Conservation (phyloP, 768 basidiomycete species). For the Hygrophoropsis aurantiaca region DNA sequence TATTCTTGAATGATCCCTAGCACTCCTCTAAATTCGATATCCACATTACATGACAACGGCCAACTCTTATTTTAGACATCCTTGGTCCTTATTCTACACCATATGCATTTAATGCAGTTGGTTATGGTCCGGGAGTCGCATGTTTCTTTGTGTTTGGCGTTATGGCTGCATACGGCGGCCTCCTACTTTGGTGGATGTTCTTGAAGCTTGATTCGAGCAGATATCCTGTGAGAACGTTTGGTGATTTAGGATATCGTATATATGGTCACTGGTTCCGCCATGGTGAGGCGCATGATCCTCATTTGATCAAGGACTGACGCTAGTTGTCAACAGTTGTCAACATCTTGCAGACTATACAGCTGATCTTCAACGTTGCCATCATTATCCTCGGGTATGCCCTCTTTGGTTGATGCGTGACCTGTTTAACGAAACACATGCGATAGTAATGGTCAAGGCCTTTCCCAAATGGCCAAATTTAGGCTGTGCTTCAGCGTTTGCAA, state of each 20-base stretch:
- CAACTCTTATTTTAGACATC: conserved; percentile 40
- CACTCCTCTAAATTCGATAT: background rate
- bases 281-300: conserved; percentile 12
- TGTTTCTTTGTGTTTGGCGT: conserved; percentile 23
- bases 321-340: conserved; percentile 30
- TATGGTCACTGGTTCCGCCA: conserved; percentile 49
- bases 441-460: conserved; percentile 52
- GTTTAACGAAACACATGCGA: conserved; percentile 19
- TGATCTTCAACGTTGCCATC: conserved; percentile 51
- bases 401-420: background rate
- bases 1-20: background rate
- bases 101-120: conserved; percentile 56
- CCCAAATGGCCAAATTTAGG: conserved; percentile 48
- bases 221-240: conserved; percentile 49
- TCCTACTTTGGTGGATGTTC: conserved; percentile 57
- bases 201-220: conserved; percentile 54
- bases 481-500: conserved; percentile 59
- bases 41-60: background rate
- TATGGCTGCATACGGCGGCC: conserved; percentile 54
- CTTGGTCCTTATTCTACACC: conserved; percentile 63
- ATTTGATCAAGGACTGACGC: background rate
- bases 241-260: conserved; percentile 56
- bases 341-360: conserved; percentile 54
- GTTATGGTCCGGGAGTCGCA: conserved; percentile 55
- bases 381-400: conserved; percentile 14